Evolutionary conservation across 2,329 filamentous ascomycete genomes (phyloP).

Genomic region (Celoporthe dispersa): DNA sequence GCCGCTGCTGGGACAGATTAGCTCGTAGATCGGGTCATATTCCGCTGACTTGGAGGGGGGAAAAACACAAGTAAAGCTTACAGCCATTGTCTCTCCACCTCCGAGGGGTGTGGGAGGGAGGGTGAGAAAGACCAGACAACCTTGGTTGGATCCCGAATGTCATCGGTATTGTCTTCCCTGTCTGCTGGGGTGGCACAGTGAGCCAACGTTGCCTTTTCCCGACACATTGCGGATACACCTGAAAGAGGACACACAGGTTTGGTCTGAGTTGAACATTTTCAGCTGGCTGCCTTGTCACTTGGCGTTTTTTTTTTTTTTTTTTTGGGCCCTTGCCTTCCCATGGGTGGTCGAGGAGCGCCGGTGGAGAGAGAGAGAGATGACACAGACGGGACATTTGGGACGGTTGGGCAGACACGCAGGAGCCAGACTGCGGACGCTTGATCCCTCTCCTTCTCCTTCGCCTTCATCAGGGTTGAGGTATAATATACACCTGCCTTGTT

Average conservation of each 20-base stretch:
- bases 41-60: background rate
- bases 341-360: background rate
- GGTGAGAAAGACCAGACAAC: background rate
- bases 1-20: background rate
- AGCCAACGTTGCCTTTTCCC: slow-evolving; percentile 23
- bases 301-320: background rate
- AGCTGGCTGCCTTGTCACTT: background rate
- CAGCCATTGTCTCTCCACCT: slow-evolving; percentile 21
- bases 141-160: slow-evolving; percentile 21
- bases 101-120: slow-evolving; percentile 2
- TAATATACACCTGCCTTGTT: background rate
- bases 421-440: background rate
- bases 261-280: background rate
- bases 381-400: background rate
- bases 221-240: slow-evolving; percentile 21
- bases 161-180: slow-evolving; percentile 22
- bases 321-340: too few species aligned
- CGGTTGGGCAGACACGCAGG: slow-evolving; percentile 1
- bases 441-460: background rate
- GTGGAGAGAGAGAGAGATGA: background rate
- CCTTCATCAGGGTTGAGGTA: background rate
- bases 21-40: background rate
- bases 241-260: background rate
- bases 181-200: slow-evolving; percentile 20
- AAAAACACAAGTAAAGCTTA: background rate